A percentile compares a stretch with the other conserved stretches of the same genome.
Evolutionary conservation across 2,329 filamentous ascomycete species (phyloP).

Genomic region (Emergomyces africanus): DNA sequence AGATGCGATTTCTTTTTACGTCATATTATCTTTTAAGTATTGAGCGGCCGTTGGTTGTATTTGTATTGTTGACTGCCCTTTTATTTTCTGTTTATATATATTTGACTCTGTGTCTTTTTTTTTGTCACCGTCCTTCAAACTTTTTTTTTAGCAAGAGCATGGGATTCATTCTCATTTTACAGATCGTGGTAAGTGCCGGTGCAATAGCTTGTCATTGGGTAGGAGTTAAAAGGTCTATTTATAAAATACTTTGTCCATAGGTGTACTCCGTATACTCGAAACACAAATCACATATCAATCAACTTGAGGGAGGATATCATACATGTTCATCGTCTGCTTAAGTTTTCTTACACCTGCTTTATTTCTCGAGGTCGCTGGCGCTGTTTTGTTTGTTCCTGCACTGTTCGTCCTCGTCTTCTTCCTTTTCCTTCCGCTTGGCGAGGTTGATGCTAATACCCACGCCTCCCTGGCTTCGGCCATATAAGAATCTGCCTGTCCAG

Average conservation of each 20-base stretch:
- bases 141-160: neutral
- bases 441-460: neutral
- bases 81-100: neutral
- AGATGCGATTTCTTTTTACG: neutral
- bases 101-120: neutral
- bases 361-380: conserved; percentile 6
- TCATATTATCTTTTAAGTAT: neutral
- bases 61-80: neutral
- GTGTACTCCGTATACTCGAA: neutral
- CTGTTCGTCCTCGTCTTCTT: neutral
- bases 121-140: neutral
- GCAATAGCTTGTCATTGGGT: neutral
- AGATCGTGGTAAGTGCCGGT: neutral
- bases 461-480: neutral
- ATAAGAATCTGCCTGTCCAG: neutral
- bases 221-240: neutral
- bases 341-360: neutral
- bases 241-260: neutral
- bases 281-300: neutral
- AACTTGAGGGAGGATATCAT: conserved; percentile 4
- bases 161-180: neutral
- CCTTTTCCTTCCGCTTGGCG: neutral
- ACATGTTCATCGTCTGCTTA: conserved; percentile 1
- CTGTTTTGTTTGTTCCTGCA: neutral
- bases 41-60: neutral